phyloP scores from a whole-genome alignment of 768 basidiomycete species.

The Panaeolus cyanescens region DNA sequence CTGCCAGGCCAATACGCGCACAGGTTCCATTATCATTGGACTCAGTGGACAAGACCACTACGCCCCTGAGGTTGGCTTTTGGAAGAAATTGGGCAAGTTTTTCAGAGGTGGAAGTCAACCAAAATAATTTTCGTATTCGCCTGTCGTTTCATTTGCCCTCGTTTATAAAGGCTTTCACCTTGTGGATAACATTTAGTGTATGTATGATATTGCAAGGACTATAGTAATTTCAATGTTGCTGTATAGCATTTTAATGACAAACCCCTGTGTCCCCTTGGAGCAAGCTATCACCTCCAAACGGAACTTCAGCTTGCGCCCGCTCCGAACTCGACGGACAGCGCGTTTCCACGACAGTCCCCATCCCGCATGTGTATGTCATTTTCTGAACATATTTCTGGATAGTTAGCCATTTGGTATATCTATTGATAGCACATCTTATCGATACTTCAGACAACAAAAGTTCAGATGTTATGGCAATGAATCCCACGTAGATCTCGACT shows the following conservation, averaged over 20 bases:
- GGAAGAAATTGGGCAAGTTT: conserved; percentile 37
- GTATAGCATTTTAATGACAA: too few species aligned
- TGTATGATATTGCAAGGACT: too few species aligned
- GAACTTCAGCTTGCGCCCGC: background rate
- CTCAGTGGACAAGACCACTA: conserved; percentile 42
- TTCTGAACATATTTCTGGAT: too few species aligned
- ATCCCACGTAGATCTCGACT: background rate
- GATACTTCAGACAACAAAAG: background rate
- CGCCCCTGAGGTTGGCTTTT: conserved; percentile 34
- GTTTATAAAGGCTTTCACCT: background rate
- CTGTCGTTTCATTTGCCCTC: background rate
- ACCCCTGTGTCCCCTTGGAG: too few species aligned
- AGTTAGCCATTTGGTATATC: too few species aligned
- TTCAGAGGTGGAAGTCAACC: conserved; percentile 9
- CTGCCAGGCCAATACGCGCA: conserved; percentile 37
- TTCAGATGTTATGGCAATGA: background rate
- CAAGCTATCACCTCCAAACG: too few species aligned
- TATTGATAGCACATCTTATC: background rate
- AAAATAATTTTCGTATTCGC: background rate
- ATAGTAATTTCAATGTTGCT: too few species aligned
- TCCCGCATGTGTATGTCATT: background rate
- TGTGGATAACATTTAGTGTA: too few species aligned
- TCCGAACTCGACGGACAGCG: background rate
- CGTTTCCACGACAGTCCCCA: background rate
- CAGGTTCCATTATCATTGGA: conserved; percentile 44